Evolutionary conservation across 2,329 filamentous ascomycete species (phyloP).

Genomic region (Fusarium sp.): DNA sequence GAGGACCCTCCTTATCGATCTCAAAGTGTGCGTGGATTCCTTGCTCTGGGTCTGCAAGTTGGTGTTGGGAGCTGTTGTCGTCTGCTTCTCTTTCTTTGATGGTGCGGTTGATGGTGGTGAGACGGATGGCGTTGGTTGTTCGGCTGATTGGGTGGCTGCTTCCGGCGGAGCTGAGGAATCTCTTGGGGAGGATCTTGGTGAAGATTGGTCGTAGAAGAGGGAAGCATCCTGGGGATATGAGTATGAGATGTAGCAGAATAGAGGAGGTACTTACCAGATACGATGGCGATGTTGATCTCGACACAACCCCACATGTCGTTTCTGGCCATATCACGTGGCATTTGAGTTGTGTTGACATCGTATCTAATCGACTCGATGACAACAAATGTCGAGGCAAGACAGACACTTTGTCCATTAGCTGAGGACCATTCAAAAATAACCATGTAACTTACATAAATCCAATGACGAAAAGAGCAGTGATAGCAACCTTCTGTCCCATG

Average conservation of each 20-base stretch:
- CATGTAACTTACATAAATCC: constrained; percentile 43
- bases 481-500: constrained; percentile 44
- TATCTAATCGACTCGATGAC: constrained; percentile 31
- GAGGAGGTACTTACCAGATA: constrained; percentile 13
- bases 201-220: constrained; percentile 42
- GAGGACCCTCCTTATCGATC: constrained; percentile 17
- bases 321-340: constrained; percentile 33
- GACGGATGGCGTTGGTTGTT: constrained; percentile 24
- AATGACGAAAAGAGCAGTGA: constrained; percentile 45
- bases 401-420: constrained; percentile 24
- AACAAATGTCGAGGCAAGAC: constrained; percentile 34
- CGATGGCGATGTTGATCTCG: constrained; percentile 40
- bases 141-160: constrained; percentile 41
- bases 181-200: constrained; percentile 33
- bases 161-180: constrained; percentile 37
- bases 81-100: constrained; percentile 37
- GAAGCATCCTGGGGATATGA: constrained; percentile 19
- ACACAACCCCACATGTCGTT: constrained; percentile 38
- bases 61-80: constrained; percentile 40
- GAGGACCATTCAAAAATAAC: accelerated
- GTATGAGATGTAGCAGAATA: accelerated
- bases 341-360: constrained; percentile 31
- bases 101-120: constrained; percentile 35
- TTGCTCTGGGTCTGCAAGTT: constrained; percentile 34
- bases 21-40: constrained; percentile 30